Base-by-base conservation (phyloP, 1,284 basidiomycete species). In the Leccinum solheimii region DNA sequence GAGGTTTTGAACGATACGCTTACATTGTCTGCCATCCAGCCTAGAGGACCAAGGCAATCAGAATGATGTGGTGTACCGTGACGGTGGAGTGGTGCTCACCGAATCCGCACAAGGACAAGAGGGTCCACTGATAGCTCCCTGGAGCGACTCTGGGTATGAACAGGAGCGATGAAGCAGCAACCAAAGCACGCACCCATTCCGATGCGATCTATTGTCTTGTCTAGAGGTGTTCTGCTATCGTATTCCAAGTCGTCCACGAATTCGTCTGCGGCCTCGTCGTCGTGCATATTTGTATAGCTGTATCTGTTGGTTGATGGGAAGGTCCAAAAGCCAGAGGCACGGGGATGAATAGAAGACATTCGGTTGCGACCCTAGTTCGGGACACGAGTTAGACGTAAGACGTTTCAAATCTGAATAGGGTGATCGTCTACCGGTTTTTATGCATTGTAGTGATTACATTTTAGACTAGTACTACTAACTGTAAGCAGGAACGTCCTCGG, bases 21-120 rank as follows among this genome's bases (percentile, higher is more conserved):
- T 73, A 92, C 91, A 75, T 94, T 93, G 76, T 94, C 92, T 62
- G 91, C 91, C 80, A 91, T 79, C 91, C 91, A 94, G 19, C 91
- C 91, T 90, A 66, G 67, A 63, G 51, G 51, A 55, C 23, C 32
- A 36, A 9, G 27, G 14, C 14, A 23, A 19, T 55, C 4, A 58
- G 49, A 5, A 54, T 9, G 27, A 43, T 4, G 6, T 19, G 26
- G 5, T 14, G 10, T 23, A 21, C 9, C 7, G 5, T 3, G 53
- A 40, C 1, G n/a, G 38, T 0, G 8, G 40, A 3, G 45, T 0
- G 7, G 27, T 34, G 78, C 89, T 79, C 81, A 86, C 92, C 92
- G 67, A 94, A 91, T 36, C 93, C 93, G 76, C 93, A 95, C 3
- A 95, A 76, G 19, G 88, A 91, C 51, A 94, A 74, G 56, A 94